Evolutionary conservation across 1,284 basidiomycete species (phyloP), one percentile per base, ranked within the genome.

Genomic region (Boletus nobilissimus): DNA sequence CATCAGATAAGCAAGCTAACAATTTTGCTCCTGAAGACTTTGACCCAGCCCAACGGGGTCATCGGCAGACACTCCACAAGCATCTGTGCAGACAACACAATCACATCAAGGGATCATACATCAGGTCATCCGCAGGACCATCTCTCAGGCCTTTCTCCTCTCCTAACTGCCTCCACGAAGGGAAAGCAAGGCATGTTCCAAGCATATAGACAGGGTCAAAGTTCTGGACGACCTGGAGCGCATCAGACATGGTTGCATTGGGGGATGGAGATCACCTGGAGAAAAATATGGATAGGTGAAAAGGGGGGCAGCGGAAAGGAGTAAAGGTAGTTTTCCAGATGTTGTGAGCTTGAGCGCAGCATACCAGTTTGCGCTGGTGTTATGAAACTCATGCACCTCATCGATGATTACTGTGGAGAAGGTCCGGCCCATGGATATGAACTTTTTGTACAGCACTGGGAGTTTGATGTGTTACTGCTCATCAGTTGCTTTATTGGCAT

Each of bases 91-190:
- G 94, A 91, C 22, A 98, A 87, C 14, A 94, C 87, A 46, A 96
- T 86, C 22, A 97, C 83, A 98, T 96, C 1, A 94, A 85, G 2
- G 97, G 97, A 83, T 99, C 97, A 81, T 98, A 99, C 38, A 94
- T 81, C 10, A 85, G 86, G 29, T 80, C 83, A 40, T 90, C 89
- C 34, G 85, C 78, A 14, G 81, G 60, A 19, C 81, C 75, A 16
- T 81, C 75, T 34, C 80, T 78, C 36, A 81, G 62, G 11, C 80
- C 79, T 5, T 79, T 82, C 63, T 88, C 87, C 34, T 88, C 87
- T 10, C 86, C 86, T 19, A 92, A 80, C 18, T 83, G 84, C 57
- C 93, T 88, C 89, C 91, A 90, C 54, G 87, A 85, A 1, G 97
- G 96, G 83, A 94, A 97, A 10, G 90, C 86, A 22, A 94, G 88